phyloP scores from a whole-genome alignment of 768 basidiomycete species.

The Sistotremastrum suecicum region DNA sequence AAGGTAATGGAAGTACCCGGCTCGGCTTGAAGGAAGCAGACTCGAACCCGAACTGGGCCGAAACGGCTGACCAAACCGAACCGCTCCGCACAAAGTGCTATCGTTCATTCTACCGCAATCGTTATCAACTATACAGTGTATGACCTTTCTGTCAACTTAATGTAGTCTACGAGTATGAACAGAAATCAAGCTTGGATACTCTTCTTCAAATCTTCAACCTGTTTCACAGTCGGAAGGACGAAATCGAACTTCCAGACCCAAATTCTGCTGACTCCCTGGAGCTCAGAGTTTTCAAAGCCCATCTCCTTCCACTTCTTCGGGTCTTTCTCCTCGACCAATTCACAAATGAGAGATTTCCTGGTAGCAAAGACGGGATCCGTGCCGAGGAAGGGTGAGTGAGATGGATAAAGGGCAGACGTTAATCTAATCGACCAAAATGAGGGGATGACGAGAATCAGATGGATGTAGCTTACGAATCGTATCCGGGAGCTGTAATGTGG shows the following conservation, averaged over 20 bases:
- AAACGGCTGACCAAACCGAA: too few relatives aligned
- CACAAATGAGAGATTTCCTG: constrained; percentile 19
- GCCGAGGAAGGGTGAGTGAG: constrained; percentile 21
- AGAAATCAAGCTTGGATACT: background rate
- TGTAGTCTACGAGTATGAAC: too few relatives aligned
- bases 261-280: constrained; percentile 13
- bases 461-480: constrained; percentile 14
- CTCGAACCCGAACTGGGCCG: too few relatives aligned
- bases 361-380: constrained; percentile 23
- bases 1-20: too few relatives aligned
- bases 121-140: too few relatives aligned
- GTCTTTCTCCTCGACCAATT: constrained; percentile 15
- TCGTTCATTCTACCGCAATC: too few relatives aligned
- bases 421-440: constrained; percentile 9
- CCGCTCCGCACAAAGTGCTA: too few relatives aligned
- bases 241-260: constrained; percentile 20
- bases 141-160: too few relatives aligned
- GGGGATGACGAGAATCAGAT: background rate
- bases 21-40: too few relatives aligned
- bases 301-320: constrained; percentile 14
- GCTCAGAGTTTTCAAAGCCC: constrained; percentile 18
- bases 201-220: constrained; percentile 15
- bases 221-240: constrained; percentile 15
- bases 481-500: constrained; percentile 18
- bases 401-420: constrained; percentile 20